Evolutionary conservation across 208 protist species (phyloP).

Genomic region (Trichomonas vaginalis): DNA sequence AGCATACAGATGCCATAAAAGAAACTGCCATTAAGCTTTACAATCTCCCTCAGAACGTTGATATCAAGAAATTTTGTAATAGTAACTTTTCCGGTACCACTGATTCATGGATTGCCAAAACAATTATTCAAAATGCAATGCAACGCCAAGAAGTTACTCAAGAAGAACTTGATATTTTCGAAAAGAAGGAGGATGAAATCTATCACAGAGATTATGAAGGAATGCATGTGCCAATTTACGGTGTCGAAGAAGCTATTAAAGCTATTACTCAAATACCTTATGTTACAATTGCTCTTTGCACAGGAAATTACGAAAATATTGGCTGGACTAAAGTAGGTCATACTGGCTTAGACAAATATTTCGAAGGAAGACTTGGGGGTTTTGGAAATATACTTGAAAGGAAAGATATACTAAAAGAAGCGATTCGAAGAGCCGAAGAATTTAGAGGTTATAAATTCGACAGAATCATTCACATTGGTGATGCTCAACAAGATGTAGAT

Average conservation of each 20-base stretch:
- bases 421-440: neutral
- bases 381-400: neutral
- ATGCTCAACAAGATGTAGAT: neutral
- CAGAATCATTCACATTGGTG: neutral
- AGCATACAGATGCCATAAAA: neutral
- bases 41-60: neutral
- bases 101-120: neutral
- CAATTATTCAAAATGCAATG: neutral
- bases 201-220: neutral
- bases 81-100: neutral
- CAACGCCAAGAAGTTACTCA: neutral
- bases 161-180: neutral
- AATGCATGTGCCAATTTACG: neutral
- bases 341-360: neutral
- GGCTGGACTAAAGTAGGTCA: neutral
- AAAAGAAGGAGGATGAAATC: neutral
- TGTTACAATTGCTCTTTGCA: neutral
- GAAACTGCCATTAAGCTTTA: neutral
- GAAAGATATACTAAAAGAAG: neutral
- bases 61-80: neutral
- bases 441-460: neutral
- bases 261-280: neutral
- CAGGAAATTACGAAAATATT: neutral
- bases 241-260: neutral
- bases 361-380: neutral